Percentiles rank a stretch among this genome's conserved stretches.
Conservation (phyloP, 179 eudicot genomes). For the Actinidia arguta region DNA sequence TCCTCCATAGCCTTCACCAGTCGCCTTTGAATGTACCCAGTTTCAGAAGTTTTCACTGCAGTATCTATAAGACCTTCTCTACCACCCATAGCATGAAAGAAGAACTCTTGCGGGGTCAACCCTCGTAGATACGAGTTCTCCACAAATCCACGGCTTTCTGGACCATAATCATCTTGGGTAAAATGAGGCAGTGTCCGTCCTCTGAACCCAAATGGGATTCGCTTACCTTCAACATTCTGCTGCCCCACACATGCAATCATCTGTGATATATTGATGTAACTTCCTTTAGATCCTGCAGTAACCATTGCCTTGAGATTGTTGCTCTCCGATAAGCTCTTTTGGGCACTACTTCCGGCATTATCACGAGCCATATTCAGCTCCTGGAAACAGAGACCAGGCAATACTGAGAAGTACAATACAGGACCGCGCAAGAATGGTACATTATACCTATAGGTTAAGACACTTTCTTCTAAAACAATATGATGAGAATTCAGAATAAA, state of each 20-base stretch:
- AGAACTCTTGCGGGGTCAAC: conserved; percentile 97
- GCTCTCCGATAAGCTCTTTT: conserved; percentile 93
- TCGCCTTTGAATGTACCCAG: conserved; percentile 97
- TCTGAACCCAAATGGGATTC: conserved; percentile 93
- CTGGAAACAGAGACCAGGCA: conserved; percentile 36
- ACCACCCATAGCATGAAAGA: conserved; percentile 99
- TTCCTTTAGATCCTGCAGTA: conserved; percentile 99
- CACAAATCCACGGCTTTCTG: conserved; percentile 99
- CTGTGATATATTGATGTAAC: conserved; percentile 98
- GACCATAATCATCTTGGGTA: conserved; percentile 97
- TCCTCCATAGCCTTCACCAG: conserved; percentile 99
- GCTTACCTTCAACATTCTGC: conserved; percentile 99
- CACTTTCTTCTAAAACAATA: not conserved
- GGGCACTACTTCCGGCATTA: conserved; percentile 99
- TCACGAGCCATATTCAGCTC: conserved; percentile 99
- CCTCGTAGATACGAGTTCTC: conserved; percentile 98
- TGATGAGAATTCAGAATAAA: not conserved
- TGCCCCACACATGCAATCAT: conserved; percentile 99
- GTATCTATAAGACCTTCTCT: conserved; percentile 99
- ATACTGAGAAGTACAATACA: not conserved
- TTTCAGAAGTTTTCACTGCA: conserved; percentile 98
- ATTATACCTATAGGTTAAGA: not conserved
- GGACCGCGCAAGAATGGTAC: not conserved
- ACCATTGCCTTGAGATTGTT: conserved; percentile 99
- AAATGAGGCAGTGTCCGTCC: conserved; percentile 97